These are phyloP conservation scores for Nissolia schottii DNA, from an alignment of 306 rosid species.

Conservation along the genomic window DNA sequence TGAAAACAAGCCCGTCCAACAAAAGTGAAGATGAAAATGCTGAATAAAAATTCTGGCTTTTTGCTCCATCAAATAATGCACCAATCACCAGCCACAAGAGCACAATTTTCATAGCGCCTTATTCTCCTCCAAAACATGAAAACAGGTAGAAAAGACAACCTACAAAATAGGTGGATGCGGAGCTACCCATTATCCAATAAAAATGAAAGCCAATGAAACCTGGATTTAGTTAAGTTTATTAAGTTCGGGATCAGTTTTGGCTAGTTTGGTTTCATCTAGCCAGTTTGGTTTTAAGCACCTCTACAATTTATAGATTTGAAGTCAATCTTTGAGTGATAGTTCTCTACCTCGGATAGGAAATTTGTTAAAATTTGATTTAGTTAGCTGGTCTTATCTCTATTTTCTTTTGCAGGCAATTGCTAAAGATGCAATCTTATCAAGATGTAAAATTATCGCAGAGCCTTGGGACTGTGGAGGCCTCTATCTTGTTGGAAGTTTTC, in stretches of 20 bases:
- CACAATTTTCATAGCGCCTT: not conserved
- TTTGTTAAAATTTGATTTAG: not conserved
- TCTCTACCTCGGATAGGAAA: not conserved
- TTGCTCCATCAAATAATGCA: not conserved
- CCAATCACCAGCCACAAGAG: not conserved
- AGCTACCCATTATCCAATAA: not conserved
- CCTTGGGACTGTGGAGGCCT: constrained; percentile 99
- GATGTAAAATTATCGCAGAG: constrained; percentile 94
- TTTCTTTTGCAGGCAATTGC: constrained; percentile 69
- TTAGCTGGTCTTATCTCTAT: constrained; percentile 9
- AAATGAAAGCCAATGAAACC: not conserved
- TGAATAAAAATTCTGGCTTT: not conserved
- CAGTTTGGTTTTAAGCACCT: not conserved
- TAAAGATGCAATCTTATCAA: constrained; percentile 75
- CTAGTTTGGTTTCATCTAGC: constrained; percentile 17
- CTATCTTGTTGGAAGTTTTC: constrained; percentile 92
- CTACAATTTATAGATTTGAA: not conserved
- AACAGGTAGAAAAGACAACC: not conserved
- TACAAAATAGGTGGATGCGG: not conserved
- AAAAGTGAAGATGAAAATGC: not conserved
- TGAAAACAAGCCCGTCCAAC: not conserved
- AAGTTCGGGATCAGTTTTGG: not conserved
- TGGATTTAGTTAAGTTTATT: not conserved
- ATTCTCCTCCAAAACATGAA: not conserved
- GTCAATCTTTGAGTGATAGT: not conserved